These are phyloP conservation scores for Heterobasidion irregulare DNA, from an alignment of 1,284 basidiomycete genomes.

Conservation along the genomic window DNA sequence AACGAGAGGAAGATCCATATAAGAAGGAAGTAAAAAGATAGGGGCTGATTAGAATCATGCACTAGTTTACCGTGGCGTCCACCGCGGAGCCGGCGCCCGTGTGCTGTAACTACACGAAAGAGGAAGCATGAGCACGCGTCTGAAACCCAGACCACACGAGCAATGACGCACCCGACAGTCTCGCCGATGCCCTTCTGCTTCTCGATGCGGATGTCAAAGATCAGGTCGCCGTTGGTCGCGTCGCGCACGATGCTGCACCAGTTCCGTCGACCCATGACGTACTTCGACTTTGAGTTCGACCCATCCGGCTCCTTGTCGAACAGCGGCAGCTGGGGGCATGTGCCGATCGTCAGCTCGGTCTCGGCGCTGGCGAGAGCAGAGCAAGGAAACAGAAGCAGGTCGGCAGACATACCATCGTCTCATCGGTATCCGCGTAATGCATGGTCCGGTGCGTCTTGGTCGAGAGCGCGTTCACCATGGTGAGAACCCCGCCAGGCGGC, in stretches of 20 bases:
- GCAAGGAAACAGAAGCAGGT: background rate
- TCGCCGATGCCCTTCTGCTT: constrained; percentile 72
- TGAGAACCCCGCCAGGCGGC: constrained; percentile 72
- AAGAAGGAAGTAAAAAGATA: background rate
- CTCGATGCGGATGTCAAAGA: constrained; percentile 89
- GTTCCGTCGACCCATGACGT: constrained; percentile 84
- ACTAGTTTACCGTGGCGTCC: background rate
- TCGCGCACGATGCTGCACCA: constrained; percentile 79
- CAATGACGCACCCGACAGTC: constrained; percentile 53
- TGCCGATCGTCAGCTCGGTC: background rate
- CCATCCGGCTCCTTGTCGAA: constrained; percentile 80
- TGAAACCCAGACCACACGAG: background rate
- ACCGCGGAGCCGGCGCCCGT: constrained; percentile 11
- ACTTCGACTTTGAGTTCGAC: constrained; percentile 55
- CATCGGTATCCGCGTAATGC: constrained; percentile 72
- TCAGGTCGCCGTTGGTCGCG: constrained; percentile 50
- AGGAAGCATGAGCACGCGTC: background rate
- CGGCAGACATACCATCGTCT: constrained; percentile 60
- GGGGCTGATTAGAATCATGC: background rate
- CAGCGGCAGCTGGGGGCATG: constrained; percentile 52
- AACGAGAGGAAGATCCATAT: background rate
- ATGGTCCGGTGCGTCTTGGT: constrained; percentile 81
- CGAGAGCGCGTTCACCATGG: constrained; percentile 75
- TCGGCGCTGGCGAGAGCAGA: background rate
- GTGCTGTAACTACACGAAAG: constrained; percentile 29